Conservation (phyloP, 2,329 filamentous ascomycete genomes). For the Coniochaeta sp. region DNA sequence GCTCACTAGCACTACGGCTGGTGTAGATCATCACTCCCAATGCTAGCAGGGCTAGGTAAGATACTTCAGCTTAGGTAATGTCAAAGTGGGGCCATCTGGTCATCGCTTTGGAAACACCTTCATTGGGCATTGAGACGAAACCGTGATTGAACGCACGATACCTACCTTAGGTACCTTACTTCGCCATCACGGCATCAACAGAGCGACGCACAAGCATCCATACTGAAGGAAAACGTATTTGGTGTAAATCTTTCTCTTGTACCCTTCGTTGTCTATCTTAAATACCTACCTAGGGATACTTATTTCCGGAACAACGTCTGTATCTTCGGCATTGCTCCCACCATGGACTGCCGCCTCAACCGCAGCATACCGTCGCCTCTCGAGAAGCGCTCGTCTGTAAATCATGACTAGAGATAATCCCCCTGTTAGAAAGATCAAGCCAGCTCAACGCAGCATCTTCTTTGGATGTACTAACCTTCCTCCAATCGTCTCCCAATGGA, state of each 20-base stretch:
- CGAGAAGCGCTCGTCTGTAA: neutral
- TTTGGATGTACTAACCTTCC: constrained; percentile 4
- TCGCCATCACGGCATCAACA: too few relatives aligned
- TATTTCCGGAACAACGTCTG: neutral
- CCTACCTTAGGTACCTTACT: neutral
- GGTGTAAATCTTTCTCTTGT: too few relatives aligned
- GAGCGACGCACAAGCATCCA: too few relatives aligned
- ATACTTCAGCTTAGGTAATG: neutral
- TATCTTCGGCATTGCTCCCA: neutral
- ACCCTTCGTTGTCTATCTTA: too few relatives aligned
- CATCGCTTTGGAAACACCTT: neutral
- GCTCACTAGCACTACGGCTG: too few relatives aligned
- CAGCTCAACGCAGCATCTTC: neutral
- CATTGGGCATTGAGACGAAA: neutral
- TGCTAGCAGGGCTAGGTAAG: too few relatives aligned
- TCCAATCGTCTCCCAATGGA: constrained; percentile 57
- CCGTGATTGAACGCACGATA: neutral
- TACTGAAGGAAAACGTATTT: too few relatives aligned
- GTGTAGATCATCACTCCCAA: too few relatives aligned
- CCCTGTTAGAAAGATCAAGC: neutral
- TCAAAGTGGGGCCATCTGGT: neutral
- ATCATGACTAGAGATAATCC: neutral
- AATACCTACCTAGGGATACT: too few relatives aligned
- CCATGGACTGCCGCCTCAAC: neutral
- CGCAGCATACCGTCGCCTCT: neutral